Evolutionary conservation across 2,329 filamentous ascomycete genomes (phyloP), one percentile per base, ranked within the genome.

Genomic region (Fusarium verticillioides): DNA sequence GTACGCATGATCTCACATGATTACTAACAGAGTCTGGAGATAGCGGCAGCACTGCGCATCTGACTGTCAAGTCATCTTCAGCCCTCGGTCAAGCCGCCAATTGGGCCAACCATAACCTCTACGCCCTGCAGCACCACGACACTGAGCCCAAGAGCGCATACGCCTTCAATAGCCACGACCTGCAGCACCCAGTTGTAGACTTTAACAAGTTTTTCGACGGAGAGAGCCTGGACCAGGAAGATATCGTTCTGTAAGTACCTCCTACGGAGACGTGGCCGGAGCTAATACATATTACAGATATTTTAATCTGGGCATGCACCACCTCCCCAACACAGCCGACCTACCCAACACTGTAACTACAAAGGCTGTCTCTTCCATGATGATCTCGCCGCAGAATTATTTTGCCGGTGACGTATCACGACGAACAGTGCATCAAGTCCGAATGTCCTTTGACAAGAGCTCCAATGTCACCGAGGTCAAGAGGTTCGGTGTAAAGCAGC

Each of bases 31-130:
- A 1, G 2, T 28, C 34, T 32, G 8, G 12, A 74, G 70, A 73
- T 5, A 73, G 66, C 9, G 71, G 71, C 1, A 57, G 66, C 32
- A 70, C 70, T n/a, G 66, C 66, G 3, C 84, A 87, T 69, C 75
- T 89, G 42, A 87, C 87, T 0, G 83, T 88, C 19, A 60, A 83
- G 36, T 83, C 89, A 73, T 87, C 85, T 9, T 84, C 82, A 16
- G 84, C 83, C 19, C 77, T 87, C 2, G 81, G 78, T 16, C 84
- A 86, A 40, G 82, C 86, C 1, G 86, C 83, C 1, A 79, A 81
- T 30, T 90, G 85, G 82, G 85, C 87, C 7, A 83, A 83, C 23
- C 81, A 87, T 69, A 85, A 90, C 75, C 72, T 91, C 9, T 86
- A 84, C 75, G 81, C 88, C 26, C 83, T 87, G 4, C 80, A 81